phyloP scores from a whole-genome alignment of 192 early-diverging fungal genomes.

The Coemansia sp. region DNA sequence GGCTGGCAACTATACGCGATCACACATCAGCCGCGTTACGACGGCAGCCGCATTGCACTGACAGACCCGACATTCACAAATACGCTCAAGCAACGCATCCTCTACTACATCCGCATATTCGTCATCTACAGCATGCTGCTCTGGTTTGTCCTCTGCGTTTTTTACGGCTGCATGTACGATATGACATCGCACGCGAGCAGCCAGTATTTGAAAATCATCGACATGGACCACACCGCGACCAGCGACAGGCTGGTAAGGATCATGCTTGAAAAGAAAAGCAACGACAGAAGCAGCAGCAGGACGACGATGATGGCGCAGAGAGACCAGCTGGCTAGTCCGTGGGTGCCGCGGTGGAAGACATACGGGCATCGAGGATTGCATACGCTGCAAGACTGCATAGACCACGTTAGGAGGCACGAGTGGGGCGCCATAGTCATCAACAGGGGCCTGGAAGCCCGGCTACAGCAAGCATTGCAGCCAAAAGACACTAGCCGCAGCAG shows the following conservation, averaged over 20 bases:
- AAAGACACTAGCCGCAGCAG: no score
- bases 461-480: conserved; percentile 3
- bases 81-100: not conserved
- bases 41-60: conserved; percentile 14
- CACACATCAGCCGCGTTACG: not conserved
- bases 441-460: not conserved
- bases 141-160: conserved; percentile 1
- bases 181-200: not conserved
- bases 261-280: not conserved
- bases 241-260: not conserved
- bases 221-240: not conserved
- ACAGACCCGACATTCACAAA: not conserved
- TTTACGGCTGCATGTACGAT: conserved; percentile 6
- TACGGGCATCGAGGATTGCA: not conserved
- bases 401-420: conserved; percentile 11
- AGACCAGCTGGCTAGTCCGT: not conserved
- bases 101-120: conserved; percentile 9
- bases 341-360: not conserved
- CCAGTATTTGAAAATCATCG: conserved; percentile 8
- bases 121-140: conserved; percentile 13
- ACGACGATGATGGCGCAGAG: no score
- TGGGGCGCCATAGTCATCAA: conserved; percentile 23
- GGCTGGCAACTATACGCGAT: conserved; percentile 1
- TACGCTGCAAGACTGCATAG: not conserved
- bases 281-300: no score